phyloP scores from a whole-genome alignment of 306 rosid genomes.

The Nissolia schottii region DNA sequence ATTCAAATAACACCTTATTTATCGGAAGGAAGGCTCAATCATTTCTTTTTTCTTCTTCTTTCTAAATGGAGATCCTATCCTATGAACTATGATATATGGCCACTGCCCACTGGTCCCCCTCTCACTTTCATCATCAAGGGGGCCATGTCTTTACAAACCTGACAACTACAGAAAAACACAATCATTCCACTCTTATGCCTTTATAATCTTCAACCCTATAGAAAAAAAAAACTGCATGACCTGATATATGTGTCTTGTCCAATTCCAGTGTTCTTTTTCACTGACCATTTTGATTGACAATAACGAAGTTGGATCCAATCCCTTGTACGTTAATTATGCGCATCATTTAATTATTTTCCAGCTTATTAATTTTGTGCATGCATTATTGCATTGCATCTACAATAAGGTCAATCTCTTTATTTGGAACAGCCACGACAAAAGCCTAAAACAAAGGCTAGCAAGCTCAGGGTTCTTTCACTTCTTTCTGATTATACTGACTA shows the following conservation, averaged over 20 bases:
- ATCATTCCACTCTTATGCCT: conserved; percentile 8
- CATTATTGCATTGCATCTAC: conserved; percentile 2
- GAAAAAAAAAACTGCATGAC: background rate
- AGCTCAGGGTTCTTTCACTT: too few species aligned
- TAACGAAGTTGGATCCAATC: background rate
- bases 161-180: conserved; percentile 11
- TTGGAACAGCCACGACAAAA: conserved; percentile 2
- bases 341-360: background rate
- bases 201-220: background rate
- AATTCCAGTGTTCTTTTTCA: background rate
- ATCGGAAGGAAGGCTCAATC: too few species aligned
- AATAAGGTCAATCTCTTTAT: background rate
- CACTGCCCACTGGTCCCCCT: conserved; percentile 25
- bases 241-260: background rate
- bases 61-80: too few species aligned
- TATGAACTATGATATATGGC: background rate
- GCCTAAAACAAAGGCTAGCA: conserved; percentile 2
- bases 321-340: background rate
- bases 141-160: conserved; percentile 4
- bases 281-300: conserved; percentile 21
- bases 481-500: too few species aligned
- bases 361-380: background rate
- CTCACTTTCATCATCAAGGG: conserved; percentile 19
- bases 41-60: too few species aligned
- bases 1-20: too few species aligned